Percentiles rank a stretch among this genome's conserved stretches.
Conservation (phyloP, 176 grass and related monocot genomes). For the Cenchrus purpureus region DNA sequence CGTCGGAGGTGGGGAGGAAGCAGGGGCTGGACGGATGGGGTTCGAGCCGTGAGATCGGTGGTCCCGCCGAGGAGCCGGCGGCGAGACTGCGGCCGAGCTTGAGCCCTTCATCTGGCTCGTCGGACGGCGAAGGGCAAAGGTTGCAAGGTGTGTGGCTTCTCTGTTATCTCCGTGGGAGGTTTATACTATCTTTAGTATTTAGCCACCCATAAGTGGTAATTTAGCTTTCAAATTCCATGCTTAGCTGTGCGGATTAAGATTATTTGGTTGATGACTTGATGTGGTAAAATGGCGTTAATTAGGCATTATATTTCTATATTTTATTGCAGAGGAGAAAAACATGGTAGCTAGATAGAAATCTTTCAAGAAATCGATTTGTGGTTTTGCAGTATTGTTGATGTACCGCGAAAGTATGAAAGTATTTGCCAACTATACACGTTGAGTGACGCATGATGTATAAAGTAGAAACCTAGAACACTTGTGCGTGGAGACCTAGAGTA, state of each 20-base stretch:
- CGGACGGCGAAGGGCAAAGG: slow-evolving; percentile 36
- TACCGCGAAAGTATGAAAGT: not conserved
- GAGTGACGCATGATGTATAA: slow-evolving; percentile 1
- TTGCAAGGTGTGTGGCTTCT: slow-evolving; percentile 37
- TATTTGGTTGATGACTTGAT: not conserved
- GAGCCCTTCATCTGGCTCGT: slow-evolving; percentile 42
- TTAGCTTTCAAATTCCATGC: slow-evolving; percentile 14
- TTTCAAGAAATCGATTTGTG: not conserved
- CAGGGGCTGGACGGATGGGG: not conserved
- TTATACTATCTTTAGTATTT: slow-evolving; percentile 35
- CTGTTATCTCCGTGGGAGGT: not conserved
- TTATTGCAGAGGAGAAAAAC: not conserved
- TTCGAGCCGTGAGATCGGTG: not conserved
- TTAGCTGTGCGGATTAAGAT: not conserved
- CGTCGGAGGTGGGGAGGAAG: not conserved
- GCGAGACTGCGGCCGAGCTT: slow-evolving; percentile 26
- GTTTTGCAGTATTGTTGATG: not conserved
- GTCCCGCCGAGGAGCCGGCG: not conserved
- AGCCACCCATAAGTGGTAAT: not conserved
- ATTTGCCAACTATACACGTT: not conserved
- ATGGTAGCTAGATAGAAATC: not conserved
- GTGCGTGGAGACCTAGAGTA: not conserved
- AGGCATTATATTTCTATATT: not conserved
- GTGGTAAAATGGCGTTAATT: not conserved
- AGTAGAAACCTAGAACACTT: not conserved